Evolutionary conservation across 352 stramenopile genomes (phyloP).

Genomic region (Pythium oligandrum): DNA sequence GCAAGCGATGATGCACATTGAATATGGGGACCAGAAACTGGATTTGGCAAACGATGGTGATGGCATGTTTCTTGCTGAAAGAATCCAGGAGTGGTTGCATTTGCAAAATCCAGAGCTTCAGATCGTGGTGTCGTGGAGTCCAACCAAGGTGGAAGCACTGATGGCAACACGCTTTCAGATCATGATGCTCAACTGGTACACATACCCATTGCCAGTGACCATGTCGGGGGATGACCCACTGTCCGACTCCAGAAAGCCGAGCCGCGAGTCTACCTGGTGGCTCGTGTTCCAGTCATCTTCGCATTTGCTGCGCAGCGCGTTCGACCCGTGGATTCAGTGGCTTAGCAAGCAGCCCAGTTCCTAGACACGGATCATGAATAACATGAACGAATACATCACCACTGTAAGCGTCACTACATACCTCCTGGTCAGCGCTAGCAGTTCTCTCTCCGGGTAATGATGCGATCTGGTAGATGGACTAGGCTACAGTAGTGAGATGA

Average conservation of each 20-base stretch:
- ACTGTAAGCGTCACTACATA: too few relatives aligned
- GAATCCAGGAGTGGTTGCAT: neutral
- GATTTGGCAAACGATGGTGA: too few relatives aligned
- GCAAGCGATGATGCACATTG: neutral
- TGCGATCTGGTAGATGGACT: too few relatives aligned
- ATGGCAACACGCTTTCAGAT: neutral
- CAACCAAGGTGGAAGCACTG: neutral
- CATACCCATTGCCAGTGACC: neutral
- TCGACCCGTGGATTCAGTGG: conserved; percentile 10
- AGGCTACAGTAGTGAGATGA: too few relatives aligned
- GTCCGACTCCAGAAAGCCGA: neutral
- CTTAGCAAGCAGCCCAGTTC: neutral
- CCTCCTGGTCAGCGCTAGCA: too few relatives aligned
- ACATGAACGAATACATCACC: too few relatives aligned
- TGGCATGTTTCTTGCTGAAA: too few relatives aligned
- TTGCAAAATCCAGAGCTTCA: neutral
- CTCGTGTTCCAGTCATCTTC: conserved; percentile 9
- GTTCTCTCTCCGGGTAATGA: too few relatives aligned
- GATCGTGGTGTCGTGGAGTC: neutral
- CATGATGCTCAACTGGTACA: neutral
- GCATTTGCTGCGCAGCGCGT: conserved; percentile 5
- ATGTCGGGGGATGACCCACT: too few relatives aligned
- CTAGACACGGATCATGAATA: too few relatives aligned
- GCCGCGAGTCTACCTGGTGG: conserved; percentile 8
- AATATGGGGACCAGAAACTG: too few relatives aligned